These are phyloP conservation scores for Stachybotrys chartarum DNA, from an alignment of 2,329 filamentous ascomycete species.

Conservation along the genomic window DNA sequence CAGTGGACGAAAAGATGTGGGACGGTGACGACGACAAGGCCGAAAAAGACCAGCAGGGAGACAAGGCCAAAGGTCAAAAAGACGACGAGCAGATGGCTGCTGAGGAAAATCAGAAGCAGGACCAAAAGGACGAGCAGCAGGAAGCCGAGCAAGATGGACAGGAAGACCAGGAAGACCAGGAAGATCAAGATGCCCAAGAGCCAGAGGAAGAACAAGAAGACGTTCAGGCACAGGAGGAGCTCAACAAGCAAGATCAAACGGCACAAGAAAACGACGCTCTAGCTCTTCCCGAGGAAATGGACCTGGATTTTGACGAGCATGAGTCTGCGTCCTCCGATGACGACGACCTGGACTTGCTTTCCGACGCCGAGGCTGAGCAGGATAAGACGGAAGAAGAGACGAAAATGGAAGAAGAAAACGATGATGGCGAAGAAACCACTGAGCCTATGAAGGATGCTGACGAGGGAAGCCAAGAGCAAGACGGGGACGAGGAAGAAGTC, in stretches of 20 bases:
- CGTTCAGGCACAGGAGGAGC: slow-evolving; percentile 45
- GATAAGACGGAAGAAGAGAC: slow-evolving; percentile 30
- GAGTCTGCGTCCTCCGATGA: slow-evolving; percentile 50
- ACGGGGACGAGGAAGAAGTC: slow-evolving; percentile 53
- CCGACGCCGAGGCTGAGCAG: slow-evolving; percentile 41
- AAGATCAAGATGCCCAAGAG: slow-evolving; percentile 45
- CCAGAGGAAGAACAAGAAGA: slow-evolving; percentile 55
- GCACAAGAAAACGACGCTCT: slow-evolving; percentile 75
- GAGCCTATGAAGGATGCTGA: slow-evolving; percentile 28
- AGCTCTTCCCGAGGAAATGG: slow-evolving; percentile 82
- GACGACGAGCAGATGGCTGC: slow-evolving; percentile 54
- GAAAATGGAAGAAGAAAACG: slow-evolving; percentile 25
- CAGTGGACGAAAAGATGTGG: slow-evolving; percentile 99
- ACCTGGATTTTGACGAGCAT: slow-evolving; percentile 70
- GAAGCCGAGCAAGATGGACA: slow-evolving; percentile 25
- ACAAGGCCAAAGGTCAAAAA: slow-evolving; percentile 64
- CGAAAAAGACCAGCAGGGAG: slow-evolving; percentile 73
- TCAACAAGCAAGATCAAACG: slow-evolving; percentile 62
- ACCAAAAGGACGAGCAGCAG: slow-evolving; percentile 28
- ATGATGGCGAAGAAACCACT: slow-evolving; percentile 30
- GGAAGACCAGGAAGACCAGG: slow-evolving; percentile 30
- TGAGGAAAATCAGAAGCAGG: slow-evolving; percentile 50
- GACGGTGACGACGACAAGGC: slow-evolving; percentile 77
- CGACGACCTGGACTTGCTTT: slow-evolving; percentile 51
- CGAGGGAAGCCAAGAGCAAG: slow-evolving; percentile 32